A percentile compares a stretch with the other conserved stretches of the same genome.
Conservation (phyloP, 352 stramenopile genomes). For the Phytophthora brassicae region DNA sequence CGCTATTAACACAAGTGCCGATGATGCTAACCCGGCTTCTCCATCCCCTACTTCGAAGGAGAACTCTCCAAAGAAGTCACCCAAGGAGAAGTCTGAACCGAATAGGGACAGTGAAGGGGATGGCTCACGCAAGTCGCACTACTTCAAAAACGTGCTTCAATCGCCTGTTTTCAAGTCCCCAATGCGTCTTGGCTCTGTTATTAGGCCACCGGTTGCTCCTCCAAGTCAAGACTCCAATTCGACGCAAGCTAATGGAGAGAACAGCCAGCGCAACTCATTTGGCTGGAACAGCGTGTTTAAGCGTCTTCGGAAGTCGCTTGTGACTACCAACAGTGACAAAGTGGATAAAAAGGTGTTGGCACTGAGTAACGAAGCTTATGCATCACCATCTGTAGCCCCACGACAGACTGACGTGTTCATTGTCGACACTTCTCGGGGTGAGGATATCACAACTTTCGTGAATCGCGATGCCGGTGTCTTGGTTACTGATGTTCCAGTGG, state of each 20-base stretch:
- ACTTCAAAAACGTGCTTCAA: constrained; percentile 86
- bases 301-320: constrained; percentile 74
- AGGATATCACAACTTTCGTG: constrained; percentile 83
- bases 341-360: constrained; percentile 71
- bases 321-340: constrained; percentile 62
- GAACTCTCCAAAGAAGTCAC: constrained; percentile 14
- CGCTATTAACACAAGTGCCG: constrained; percentile 11
- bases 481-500: constrained; percentile 53
- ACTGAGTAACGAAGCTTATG: constrained; percentile 73
- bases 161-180: constrained; percentile 81
- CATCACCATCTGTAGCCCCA: constrained; percentile 40
- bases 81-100: constrained; percentile 22
- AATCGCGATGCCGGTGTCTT: constrained; percentile 73
- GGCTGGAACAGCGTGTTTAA: constrained; percentile 86
- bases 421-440: constrained; percentile 76
- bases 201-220: constrained; percentile 54
- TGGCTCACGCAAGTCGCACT: constrained; percentile 66
- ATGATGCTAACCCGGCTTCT: constrained; percentile 12
- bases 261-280: constrained; percentile 53
- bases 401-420: constrained; percentile 72
- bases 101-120: constrained; percentile 36
- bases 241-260: constrained; percentile 31
- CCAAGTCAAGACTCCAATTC: constrained; percentile 26
- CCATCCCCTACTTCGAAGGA: constrained; percentile 18
- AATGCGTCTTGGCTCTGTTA: constrained; percentile 77